Percentiles rank a stretch among this genome's conserved stretches.
Conservation (phyloP, 768 basidiomycete genomes). For the Mrakia frigida region DNA sequence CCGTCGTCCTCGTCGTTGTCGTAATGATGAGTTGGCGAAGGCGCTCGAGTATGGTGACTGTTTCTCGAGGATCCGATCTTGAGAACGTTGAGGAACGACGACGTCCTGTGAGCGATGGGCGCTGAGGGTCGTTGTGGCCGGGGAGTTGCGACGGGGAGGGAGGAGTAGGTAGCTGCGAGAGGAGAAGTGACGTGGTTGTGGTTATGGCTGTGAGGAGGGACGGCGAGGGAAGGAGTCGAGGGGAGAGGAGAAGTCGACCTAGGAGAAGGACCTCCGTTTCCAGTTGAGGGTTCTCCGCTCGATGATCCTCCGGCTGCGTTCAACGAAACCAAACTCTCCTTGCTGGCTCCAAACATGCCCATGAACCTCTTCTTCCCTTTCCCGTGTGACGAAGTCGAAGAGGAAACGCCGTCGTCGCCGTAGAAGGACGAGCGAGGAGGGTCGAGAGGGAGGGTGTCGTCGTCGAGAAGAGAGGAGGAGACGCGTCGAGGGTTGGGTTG, state of each 20-base stretch:
- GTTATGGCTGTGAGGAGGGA: not conserved
- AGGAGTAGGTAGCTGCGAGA: not conserved
- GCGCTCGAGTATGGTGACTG: not conserved
- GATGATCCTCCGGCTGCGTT: not conserved
- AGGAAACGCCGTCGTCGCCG: not conserved
- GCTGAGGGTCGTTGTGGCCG: not conserved
- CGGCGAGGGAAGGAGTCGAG: not conserved
- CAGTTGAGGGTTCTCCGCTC: not conserved
- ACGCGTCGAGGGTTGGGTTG: not conserved
- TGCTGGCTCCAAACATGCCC: slow-evolving; percentile 3
- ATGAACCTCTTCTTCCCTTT: slow-evolving; percentile 11
- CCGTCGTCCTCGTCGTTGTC: slow-evolving; percentile 11
- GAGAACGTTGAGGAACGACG: slow-evolving; percentile 4
- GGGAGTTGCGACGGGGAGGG: not conserved
- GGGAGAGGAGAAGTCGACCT: not conserved
- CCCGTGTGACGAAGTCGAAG: not conserved
- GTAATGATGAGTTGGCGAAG: not conserved
- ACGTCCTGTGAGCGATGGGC: not conserved
- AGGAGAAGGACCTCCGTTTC: not conserved
- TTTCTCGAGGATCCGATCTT: slow-evolving; percentile 1
- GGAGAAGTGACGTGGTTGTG: not conserved
- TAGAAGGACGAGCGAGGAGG: not conserved
- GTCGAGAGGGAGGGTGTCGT: not conserved
- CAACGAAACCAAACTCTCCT: not conserved
- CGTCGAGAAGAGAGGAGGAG: no score